phyloP scores from a whole-genome alignment of 345 rosid genomes.

The Ailanthus altissimus region DNA sequence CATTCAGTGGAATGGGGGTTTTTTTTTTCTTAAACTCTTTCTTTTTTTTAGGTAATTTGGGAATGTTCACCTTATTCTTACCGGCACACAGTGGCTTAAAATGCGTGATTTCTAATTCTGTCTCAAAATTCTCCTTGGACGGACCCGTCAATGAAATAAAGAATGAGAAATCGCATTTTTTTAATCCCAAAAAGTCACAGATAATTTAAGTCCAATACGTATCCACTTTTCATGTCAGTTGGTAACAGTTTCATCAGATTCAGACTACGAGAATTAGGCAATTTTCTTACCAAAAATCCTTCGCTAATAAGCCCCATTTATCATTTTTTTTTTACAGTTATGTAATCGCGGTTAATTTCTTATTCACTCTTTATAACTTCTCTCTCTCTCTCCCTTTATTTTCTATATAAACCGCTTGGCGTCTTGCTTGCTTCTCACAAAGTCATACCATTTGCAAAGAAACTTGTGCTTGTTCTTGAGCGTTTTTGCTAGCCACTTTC shows the following conservation, averaged over 20 bases:
- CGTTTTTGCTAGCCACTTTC: not conserved
- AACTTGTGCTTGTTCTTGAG: not conserved
- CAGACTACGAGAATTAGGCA: not conserved
- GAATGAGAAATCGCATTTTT: not conserved
- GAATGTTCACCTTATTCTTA: conserved; percentile 1
- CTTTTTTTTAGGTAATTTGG: too few species aligned
- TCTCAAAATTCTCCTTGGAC: not conserved
- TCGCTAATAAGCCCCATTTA: conserved; percentile 14
- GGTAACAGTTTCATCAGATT: conserved; percentile 12
- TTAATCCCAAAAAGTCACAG: not conserved
- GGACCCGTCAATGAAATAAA: not conserved
- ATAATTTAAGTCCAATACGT: not conserved
- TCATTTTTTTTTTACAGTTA: not conserved
- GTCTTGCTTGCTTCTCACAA: not conserved
- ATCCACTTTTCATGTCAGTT: conserved; percentile 12
- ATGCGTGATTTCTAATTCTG: not conserved
- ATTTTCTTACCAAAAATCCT: not conserved
- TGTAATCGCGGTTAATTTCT: conserved; percentile 15
- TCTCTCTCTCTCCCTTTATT: not conserved
- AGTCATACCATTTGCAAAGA: conserved; percentile 5
- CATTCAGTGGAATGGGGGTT: too few species aligned
- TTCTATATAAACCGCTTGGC: conserved; percentile 34
- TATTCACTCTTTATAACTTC: too few species aligned
- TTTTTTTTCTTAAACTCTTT: too few species aligned
- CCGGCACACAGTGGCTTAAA: not conserved